Evolutionary conservation across 257 asterid species (phyloP), one percentile per base, ranked within the genome.

Genomic region (Echium plantagineum): DNA sequence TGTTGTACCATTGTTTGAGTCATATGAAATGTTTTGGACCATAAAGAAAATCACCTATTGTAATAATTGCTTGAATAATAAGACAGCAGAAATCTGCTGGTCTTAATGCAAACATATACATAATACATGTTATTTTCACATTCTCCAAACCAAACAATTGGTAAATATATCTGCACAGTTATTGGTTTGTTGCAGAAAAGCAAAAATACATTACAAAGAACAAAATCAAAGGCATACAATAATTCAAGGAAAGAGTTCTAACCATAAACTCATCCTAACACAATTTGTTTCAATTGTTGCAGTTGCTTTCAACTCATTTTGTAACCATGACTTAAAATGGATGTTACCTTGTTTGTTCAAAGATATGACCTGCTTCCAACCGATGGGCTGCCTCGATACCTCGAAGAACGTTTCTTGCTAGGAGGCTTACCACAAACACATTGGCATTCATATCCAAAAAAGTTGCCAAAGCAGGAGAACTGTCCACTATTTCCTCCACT

Each of bases 391-490:
- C n/a, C 82, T 65, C 85, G 82, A 12, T 65, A 74, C 60, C 63
- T 72, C 71, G 62, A 76, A 3, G 69, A 59, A 52, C 58, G 46
- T 15, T 71, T 73, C 22, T 31, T 81, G 17, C 62, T 71, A 0
- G 81, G 72, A 6, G 95, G 97, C 82, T 85, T 77, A 18, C 97
- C 97, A 49, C 95, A 90, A 26, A 85, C 62, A 78, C 97, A 90
- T 59, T 90, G 96, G 31, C 95, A 85, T 57, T 90, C 94, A 26
- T 74, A 75, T 1, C 97, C 97, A 57, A 63, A 75, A 2, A 85
- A 72, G 62, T 81, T 87, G 0, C 96, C 95, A 52, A 90, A 87
- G 74, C 96, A 90, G 1, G 96, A 78, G 64, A 90, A 85, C 66
- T 74, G 57, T 0, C 97, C 95, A 19, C 46, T 66, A 17, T 21